Evolutionary conservation across 768 basidiomycete genomes (phyloP), one percentile per base, ranked within the genome.

Genomic region (Pilatotrama ljubarskyi): DNA sequence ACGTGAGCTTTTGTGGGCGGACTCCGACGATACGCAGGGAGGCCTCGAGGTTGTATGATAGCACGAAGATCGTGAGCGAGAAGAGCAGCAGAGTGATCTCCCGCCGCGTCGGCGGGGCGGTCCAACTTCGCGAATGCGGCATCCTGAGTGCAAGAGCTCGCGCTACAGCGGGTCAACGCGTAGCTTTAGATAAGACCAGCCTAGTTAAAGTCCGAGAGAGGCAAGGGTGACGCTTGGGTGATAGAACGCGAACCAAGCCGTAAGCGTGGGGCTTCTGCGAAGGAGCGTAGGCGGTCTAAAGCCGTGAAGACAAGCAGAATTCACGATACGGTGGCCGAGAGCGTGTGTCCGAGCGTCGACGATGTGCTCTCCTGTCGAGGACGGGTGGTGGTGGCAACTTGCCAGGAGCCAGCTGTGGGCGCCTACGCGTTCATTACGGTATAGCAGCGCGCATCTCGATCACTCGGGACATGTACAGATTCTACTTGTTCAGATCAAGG

Each of bases 31-130:
- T 74, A 42, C 78, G 77, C 6, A 91, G 74, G 0, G 88, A 84
- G 2, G 79, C 71, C 71, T 91, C 87, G 60, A 91, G 74, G 73
- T 93, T 90, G 70, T 87, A 90, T 38, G 90, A 82, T 44, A 94
- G 72, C 26, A 88, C 73, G 68, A 93, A 90, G 50, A 84, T 73
- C 15, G 83, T 76, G 32, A 91, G 70, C 10, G 86, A 83, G 65
- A 88, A 82, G 36, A 91, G 75, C 60, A 90, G 67, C 65, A 95
- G 81, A 10, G 84, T 78, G 32, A 88, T 65, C 73, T 95, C 93
- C 63, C 92, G 84, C 64, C 87, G 82, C 48, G 82, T 88, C 11
- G 88, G 91, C 51, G 84, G 82, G 2, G 83, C 78, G 42, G 76
- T 72, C 87, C 88, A 90, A 57, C 77, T 61, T 42, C 74, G 62